phyloP scores from a whole-genome alignment of 257 asterid species.

The Fraxinus cuspidata region DNA sequence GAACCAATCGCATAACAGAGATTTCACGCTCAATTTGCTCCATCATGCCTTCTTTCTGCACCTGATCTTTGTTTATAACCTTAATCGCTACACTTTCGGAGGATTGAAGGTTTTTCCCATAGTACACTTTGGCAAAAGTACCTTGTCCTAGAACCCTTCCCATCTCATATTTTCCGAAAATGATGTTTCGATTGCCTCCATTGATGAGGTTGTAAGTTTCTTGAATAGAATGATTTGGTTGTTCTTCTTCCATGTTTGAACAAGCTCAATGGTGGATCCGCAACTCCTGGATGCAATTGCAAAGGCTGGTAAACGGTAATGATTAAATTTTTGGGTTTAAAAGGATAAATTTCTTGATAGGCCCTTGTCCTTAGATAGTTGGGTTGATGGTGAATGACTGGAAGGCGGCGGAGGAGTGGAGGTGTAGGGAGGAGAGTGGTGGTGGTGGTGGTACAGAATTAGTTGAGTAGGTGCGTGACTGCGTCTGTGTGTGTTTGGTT shows the following conservation, averaged over 20 bases:
- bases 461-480: not conserved
- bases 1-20: conserved; percentile 69
- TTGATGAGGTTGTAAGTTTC: conserved; percentile 21
- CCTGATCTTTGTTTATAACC: conserved; percentile 65
- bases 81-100: conserved; percentile 77
- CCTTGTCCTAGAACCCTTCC: conserved; percentile 76
- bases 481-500: conserved; percentile 7
- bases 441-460: not conserved
- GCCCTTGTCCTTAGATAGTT: not conserved
- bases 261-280: no score
- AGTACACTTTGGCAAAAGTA: conserved; percentile 79
- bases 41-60: conserved; percentile 53
- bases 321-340: not conserved
- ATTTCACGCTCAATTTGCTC: conserved; percentile 76
- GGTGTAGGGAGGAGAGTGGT: not conserved
- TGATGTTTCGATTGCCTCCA: conserved; percentile 29
- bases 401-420: not conserved
- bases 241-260: conserved; percentile 15
- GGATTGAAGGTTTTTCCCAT: conserved; percentile 50
- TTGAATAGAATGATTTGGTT: not conserved
- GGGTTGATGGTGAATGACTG: not conserved
- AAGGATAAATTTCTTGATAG: not conserved
- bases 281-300: not conserved
- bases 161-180: conserved; percentile 80
- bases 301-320: not conserved